Evolutionary conservation across 1,139 yeast genomes (phyloP).

Genomic region (Pichia sp.): DNA sequence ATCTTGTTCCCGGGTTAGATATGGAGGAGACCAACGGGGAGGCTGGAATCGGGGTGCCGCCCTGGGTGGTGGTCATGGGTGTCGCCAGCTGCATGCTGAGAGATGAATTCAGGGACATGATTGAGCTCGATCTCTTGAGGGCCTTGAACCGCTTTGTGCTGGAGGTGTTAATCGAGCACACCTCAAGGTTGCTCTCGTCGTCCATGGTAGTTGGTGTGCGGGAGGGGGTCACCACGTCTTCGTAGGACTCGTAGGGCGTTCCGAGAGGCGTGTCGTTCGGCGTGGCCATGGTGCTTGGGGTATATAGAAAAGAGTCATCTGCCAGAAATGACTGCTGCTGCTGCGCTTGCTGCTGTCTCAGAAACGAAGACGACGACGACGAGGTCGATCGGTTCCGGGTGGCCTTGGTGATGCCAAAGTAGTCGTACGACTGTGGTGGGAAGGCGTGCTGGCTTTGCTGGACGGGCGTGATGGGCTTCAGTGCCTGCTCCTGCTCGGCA

Average conservation of each 20-base stretch:
- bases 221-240: conserved; percentile 1
- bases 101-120: conserved; percentile 25
- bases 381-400: conserved; percentile 10
- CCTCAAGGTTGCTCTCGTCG: conserved; percentile 22
- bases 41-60: conserved; percentile 15
- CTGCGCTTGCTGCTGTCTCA: conserved; percentile 4
- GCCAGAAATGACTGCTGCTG: background rate
- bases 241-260: conserved; percentile 7
- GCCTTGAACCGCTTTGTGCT: conserved; percentile 27
- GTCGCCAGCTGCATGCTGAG: conserved; percentile 20
- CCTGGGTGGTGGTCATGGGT: conserved; percentile 10
- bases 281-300: conserved; percentile 14
- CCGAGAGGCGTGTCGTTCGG: conserved; percentile 19
- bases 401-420: background rate
- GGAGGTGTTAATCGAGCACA: conserved; percentile 26
- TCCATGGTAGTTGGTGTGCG: conserved; percentile 14
- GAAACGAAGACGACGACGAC: conserved; percentile 4
- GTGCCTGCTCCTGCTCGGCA: background rate
- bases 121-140: conserved; percentile 26
- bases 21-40: conserved; percentile 9
- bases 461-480: background rate
- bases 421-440: background rate
- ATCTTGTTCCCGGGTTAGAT: background rate
- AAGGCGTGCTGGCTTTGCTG: background rate
- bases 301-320: conserved; percentile 14